Base-by-base conservation (phyloP, 768 basidiomycete genomes). In the Lactarius quietus region DNA sequence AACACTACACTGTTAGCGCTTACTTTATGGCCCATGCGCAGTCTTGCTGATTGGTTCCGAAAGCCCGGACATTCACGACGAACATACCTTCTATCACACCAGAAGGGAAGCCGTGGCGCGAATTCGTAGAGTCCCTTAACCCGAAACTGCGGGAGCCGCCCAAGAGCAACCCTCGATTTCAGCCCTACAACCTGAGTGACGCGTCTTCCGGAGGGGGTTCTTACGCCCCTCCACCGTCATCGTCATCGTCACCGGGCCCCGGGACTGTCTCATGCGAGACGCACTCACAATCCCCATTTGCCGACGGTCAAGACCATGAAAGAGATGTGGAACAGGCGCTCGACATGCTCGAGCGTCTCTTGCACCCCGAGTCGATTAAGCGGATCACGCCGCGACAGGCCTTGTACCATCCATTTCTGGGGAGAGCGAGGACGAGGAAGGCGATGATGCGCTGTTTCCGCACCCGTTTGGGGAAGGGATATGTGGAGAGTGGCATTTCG, bases 11-110 rank as follows among this genome's bases (percentile, higher is more conserved):
- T 93, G 96, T 98, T 73, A 36, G 74, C 68, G 33, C 12, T 66
- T 31, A 41, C 15, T 45, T 9, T 62, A 54, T 33, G 38, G 43
- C 5, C 26, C 51, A 10, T 29, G 14, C 60, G 33, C 38, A 41
- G 29, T 28, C 65, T 43, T 56, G 45, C 62, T 33, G 57, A 63
- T 33, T 33, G 14, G 53, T 1, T 53, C 39, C 52, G 62, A 28
- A 68, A 98, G 96, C 92, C 73, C 90, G 97, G 33, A 89, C 88
- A 3, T 91, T 98, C 69, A 79, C 88, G 12, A 90, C 92, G n/a
- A 99, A 98, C 71, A 82, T 99, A 0, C 93, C 95, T 5, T 83
- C 87, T 18, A 77, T 97, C 18, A 81, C 85, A 8, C 76, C 80
- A 57, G 82, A 88, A 1, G 89, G 90, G 33, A 82, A 84, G 12